Evolutionary conservation across 176 grass and related monocot genomes (phyloP).

Genomic region (Phoenix dactylifera): DNA sequence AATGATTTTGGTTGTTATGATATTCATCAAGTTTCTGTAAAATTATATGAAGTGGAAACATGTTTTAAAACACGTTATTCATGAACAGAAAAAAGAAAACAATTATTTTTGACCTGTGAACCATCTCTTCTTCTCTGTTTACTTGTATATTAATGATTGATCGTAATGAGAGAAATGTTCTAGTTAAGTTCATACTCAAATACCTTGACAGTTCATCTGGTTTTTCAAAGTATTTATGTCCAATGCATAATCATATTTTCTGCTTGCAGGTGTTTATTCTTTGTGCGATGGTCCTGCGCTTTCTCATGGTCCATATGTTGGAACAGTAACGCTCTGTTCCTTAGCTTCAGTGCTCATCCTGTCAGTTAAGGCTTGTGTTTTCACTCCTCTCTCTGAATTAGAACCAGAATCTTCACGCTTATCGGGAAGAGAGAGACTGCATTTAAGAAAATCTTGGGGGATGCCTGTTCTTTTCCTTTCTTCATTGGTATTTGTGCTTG

Average conservation of each 20-base stretch:
- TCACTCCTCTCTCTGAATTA: conserved; percentile 48
- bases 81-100: too few relatives aligned
- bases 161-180: too few relatives aligned
- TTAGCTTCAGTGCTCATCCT: conserved; percentile 65
- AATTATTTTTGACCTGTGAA: too few relatives aligned
- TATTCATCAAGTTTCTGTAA: too few relatives aligned
- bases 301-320: conserved; percentile 69
- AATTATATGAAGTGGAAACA: too few relatives aligned
- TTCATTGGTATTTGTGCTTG: conserved; percentile 81
- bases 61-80: too few relatives aligned
- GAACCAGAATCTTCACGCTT: conserved; percentile 65
- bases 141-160: too few relatives aligned
- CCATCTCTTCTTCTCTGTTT: too few relatives aligned
- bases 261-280: conserved; percentile 63
- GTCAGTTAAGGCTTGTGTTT: conserved; percentile 69
- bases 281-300: conserved; percentile 51
- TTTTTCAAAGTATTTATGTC: too few relatives aligned
- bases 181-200: too few relatives aligned
- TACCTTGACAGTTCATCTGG: too few relatives aligned
- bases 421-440: conserved; percentile 39
- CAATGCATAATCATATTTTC: conserved; percentile 5
- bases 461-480: conserved; percentile 88
- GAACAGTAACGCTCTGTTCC: conserved; percentile 57
- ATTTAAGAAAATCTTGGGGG: conserved; percentile 62
- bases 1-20: too few relatives aligned